Conservation (phyloP, 371 early-diverging fungal species). For the Rozella allomycis region DNA sequence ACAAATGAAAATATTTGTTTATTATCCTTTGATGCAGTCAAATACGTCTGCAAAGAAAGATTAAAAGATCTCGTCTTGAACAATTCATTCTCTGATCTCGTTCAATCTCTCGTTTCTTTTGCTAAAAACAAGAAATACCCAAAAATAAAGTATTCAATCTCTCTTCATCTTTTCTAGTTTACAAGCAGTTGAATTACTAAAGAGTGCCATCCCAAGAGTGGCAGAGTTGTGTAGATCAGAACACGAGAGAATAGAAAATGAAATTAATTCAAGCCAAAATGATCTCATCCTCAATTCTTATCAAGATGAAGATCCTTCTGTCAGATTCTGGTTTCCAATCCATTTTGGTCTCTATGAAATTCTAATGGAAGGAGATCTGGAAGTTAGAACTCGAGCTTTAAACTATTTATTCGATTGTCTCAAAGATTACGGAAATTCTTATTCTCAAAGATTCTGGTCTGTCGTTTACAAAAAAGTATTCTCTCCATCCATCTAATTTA, state of each 20-base stretch:
- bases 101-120: constrained; percentile 57
- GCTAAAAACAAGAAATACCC: constrained; percentile 22
- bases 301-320: constrained; percentile 32
- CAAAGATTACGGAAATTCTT: constrained; percentile 39
- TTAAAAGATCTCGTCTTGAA: constrained; percentile 20
- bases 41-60: constrained; percentile 14
- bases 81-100: constrained; percentile 43
- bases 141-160: constrained; percentile 21
- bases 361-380: constrained; percentile 66
- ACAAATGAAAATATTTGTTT: constrained; percentile 7
- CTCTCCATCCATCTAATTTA: too few relatives aligned
- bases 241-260: constrained; percentile 5
- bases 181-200: constrained; percentile 8
- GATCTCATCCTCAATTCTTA: constrained; percentile 6
- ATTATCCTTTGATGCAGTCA: constrained; percentile 23
- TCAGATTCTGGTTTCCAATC: constrained; percentile 61
- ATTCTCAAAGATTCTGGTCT: constrained; percentile 56
- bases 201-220: constrained; percentile 3
- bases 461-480: constrained; percentile 55
- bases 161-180: too few relatives aligned
- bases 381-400: constrained; percentile 67
- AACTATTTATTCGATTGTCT: constrained; percentile 58
- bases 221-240: constrained; percentile 6
- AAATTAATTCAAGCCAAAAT: constrained; percentile 2
- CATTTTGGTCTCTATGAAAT: constrained; percentile 62